Evolutionary conservation across 495 filamentous ascomycete genomes (phyloP), one percentile per base, ranked within the genome.

Genomic region (Podospora anserina): DNA sequence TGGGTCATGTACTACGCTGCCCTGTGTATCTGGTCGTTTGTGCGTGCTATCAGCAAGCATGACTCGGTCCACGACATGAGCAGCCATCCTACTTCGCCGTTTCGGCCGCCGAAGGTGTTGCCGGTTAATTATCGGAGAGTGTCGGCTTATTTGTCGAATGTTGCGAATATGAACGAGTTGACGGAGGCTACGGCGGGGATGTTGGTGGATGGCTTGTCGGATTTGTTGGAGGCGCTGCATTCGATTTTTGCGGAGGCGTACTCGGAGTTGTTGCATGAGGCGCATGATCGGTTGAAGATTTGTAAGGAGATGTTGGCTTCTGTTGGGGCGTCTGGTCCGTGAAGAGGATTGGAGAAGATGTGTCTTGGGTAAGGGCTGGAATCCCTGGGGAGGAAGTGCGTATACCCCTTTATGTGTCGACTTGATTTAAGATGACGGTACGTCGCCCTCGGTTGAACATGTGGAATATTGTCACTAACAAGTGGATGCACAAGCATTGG

Each of bases 1-100:
- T 99, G 95, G 95, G 92, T 98, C 49, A 87, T 99, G 78, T 99
- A 97, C 77, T 95, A 94, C 66, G 92, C 95, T 0, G 89, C 90
- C 1, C 81, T 98, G 67, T 91, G 94, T 61, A 92, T 97, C 30
- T 99, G 94, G 94, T 92, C 86, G 20, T 99, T 95, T 74, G 93
- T 92, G 19, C 93, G 88, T 72, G 94, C 95, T 0, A 77, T 96
- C 64, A 92, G 94, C 69, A 90, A 91, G 5, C 73, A 65, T 66
- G 76, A 67, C 70, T 71, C 71, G 61, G 65, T 66, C 28, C 78
- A 68, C 32, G 69, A 60, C 63, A 74, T 73, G 62, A 53, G 61
- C 7, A 58, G 64, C n/a, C 70, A 67, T 18, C 34, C 66, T 19
- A 23, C 59, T 9, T 58, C 26, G 6, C 65, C 68, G 0, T 32